A percentile compares a stretch with the other conserved stretches of the same genome.
These are phyloP conservation scores for Platanthera zijinensis DNA, from an alignment of 106 monocot species.

Conservation along the genomic window DNA sequence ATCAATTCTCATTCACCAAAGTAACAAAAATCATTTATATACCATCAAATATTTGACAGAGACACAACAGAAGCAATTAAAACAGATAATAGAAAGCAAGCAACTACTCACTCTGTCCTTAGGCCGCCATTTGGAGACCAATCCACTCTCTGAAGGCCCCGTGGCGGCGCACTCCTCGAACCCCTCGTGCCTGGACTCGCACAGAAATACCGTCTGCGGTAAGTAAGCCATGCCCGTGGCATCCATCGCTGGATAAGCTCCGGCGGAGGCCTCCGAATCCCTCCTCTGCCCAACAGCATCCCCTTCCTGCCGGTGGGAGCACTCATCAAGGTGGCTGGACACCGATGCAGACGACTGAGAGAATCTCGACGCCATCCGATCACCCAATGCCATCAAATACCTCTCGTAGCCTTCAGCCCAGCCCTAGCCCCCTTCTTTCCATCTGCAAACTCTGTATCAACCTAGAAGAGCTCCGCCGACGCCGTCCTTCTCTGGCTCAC, in stretches of 20 bases:
- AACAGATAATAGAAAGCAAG: neutral
- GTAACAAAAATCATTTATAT: neutral
- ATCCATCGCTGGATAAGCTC: neutral
- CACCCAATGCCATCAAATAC: slow-evolving; percentile 9
- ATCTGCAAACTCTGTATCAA: neutral
- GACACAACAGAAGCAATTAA: neutral
- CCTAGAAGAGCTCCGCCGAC: neutral
- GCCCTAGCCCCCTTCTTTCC: neutral
- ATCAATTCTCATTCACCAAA: neutral
- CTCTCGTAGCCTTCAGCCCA: neutral
- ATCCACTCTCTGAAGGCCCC: slow-evolving; percentile 32
- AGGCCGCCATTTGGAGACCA: slow-evolving; percentile 46
- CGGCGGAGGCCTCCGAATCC: slow-evolving; percentile 18
- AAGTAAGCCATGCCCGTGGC: slow-evolving; percentile 38
- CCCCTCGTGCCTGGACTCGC: slow-evolving; percentile 43
- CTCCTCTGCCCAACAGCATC: slow-evolving; percentile 18
- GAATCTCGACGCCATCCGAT: slow-evolving; percentile 23
- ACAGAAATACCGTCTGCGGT: slow-evolving; percentile 49
- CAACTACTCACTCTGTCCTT: slow-evolving; percentile 40
- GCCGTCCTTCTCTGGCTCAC: neutral
- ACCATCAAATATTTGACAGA: neutral
- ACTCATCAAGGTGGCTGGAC: slow-evolving; percentile 26
- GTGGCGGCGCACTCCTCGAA: slow-evolving; percentile 30
- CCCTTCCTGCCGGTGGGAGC: slow-evolving; percentile 19
- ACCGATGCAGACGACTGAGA: slow-evolving; percentile 27